Evolutionary conservation across 2,329 filamentous ascomycete species (phyloP), one percentile per base, ranked within the genome.

Genomic region (Colletotrichum euphorbiae): DNA sequence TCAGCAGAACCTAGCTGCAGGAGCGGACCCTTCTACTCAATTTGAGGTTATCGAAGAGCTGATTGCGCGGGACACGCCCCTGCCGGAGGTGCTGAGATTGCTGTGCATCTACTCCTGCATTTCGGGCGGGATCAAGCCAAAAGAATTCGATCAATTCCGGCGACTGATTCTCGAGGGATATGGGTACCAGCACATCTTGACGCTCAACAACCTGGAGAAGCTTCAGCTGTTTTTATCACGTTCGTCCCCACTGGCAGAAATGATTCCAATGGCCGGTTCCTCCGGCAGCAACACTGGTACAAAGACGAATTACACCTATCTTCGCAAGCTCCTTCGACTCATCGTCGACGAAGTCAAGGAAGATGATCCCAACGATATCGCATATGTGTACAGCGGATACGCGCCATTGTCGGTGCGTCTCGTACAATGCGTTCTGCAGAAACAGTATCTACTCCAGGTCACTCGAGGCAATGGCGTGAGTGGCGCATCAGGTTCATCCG

Each of bases 371-470:
- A 93, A 96, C 74, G 96, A 99, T 74, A 91, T 98, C 69, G 92
- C 94, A n/a, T 99, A 99, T 75, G 94, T 98, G 11, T 99, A 98
- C 80, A 97, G 93, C 71, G 97, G 96, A 59, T 99, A 98, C 76
- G 96, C 97, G 4, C 97, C 96, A 0, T 86, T 99, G 12, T 97
- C 93, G 50, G 88, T 98, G 61, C 90, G 96, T 15, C 87, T 99
- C 4, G 91, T 99, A 6, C 97, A 99, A 79, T 96, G 93, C 76
- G 88, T 98, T 56, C 81, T 99, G 54, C 94, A 98, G 78, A 99
- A 99, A 78, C 89, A 93, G 64, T 92, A 94, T 72, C 83, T 99
- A 33, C 83, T 90, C 64, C 89, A 87, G 4, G 86, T 94, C 11
- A 90, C 88, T 59, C 90, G 88, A 72, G 91, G 91, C 33, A 86